These are phyloP conservation scores for Populus trichocarpa DNA, from an alignment of 441 rosid genomes.

Conservation along the genomic window DNA sequence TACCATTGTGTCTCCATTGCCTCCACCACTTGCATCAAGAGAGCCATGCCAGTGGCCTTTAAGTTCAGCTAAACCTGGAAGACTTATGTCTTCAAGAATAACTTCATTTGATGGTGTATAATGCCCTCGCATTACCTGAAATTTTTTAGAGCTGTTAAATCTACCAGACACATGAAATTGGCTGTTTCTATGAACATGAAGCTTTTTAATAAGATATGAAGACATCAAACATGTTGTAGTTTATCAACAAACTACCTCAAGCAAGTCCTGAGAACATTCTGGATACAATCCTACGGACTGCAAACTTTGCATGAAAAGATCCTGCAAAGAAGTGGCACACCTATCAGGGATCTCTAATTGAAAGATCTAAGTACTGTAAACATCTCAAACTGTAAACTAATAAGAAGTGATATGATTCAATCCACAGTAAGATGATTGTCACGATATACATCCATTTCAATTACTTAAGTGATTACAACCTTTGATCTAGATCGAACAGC, in stretches of 20 bases:
- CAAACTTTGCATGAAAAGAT: conserved; percentile 91
- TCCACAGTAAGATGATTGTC: neutral
- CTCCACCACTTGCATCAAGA: conserved; percentile 99
- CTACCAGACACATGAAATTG: conserved; percentile 1
- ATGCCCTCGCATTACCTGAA: conserved; percentile 73
- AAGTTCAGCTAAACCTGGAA: conserved; percentile 96
- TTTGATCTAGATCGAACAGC: conserved; percentile 95
- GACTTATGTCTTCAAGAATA: conserved; percentile 69
- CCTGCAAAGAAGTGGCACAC: conserved; percentile 47
- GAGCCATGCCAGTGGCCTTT: conserved; percentile 96
- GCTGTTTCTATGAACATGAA: neutral
- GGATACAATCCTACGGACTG: conserved; percentile 72
- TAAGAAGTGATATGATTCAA: neutral
- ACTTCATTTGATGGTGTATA: conserved; percentile 68
- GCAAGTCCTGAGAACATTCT: conserved; percentile 79
- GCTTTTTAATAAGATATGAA: conserved; percentile 9
- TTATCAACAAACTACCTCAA: conserved; percentile 59
- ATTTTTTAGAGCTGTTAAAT: conserved; percentile 22
- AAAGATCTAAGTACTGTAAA: neutral
- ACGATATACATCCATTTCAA: conserved; percentile 5
- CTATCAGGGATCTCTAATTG: conserved; percentile 14
- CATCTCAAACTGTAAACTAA: neutral
- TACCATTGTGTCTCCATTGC: conserved; percentile 99
- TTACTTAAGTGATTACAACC: conserved; percentile 44
- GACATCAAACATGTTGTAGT: neutral